These are phyloP conservation scores for Coemansia sp. DNA, from an alignment of 192 early-diverging fungal species.

Conservation along the genomic window DNA sequence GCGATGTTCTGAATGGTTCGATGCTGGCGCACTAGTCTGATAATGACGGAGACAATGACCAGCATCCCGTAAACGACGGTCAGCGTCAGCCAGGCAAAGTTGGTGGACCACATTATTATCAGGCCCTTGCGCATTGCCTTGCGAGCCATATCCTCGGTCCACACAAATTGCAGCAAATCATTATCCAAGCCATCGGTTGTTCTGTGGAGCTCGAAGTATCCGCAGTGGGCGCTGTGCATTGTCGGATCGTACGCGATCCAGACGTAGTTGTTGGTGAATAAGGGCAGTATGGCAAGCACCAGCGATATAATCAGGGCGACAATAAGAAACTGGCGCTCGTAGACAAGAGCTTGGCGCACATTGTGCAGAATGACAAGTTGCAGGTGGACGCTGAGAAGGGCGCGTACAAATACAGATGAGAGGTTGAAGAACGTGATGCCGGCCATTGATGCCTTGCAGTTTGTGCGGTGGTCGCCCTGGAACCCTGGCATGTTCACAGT, in stretches of 20 bases:
- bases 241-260: slow-evolving; percentile 45
- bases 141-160: slow-evolving; percentile 30
- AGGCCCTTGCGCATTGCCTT: slow-evolving; percentile 39
- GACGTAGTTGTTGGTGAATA: slow-evolving; percentile 41
- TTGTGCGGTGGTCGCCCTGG: slow-evolving; percentile 25
- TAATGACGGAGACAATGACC: slow-evolving; percentile 41
- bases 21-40: slow-evolving; percentile 37
- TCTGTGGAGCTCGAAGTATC: slow-evolving; percentile 37
- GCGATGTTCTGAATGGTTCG: slow-evolving; percentile 19
- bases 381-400: slow-evolving; percentile 44
- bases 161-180: slow-evolving; percentile 2
- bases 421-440: slow-evolving; percentile 47
- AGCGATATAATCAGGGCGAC: slow-evolving; percentile 25
- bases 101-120: slow-evolving; percentile 45
- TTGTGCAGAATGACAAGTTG: slow-evolving; percentile 45
- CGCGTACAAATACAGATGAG: slow-evolving; percentile 47
- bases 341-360: slow-evolving; percentile 26
- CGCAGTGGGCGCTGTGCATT: slow-evolving; percentile 38
- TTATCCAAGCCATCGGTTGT: slow-evolving; percentile 15
- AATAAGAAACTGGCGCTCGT: slow-evolving; percentile 38
- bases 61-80: slow-evolving; percentile 47
- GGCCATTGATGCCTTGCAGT: slow-evolving; percentile 48
- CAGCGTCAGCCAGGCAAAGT: slow-evolving; percentile 51
- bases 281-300: slow-evolving; percentile 28
- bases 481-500: slow-evolving; percentile 36